phyloP scores from a whole-genome alignment of 768 basidiomycete species.

The Scleroderma bovista region DNA sequence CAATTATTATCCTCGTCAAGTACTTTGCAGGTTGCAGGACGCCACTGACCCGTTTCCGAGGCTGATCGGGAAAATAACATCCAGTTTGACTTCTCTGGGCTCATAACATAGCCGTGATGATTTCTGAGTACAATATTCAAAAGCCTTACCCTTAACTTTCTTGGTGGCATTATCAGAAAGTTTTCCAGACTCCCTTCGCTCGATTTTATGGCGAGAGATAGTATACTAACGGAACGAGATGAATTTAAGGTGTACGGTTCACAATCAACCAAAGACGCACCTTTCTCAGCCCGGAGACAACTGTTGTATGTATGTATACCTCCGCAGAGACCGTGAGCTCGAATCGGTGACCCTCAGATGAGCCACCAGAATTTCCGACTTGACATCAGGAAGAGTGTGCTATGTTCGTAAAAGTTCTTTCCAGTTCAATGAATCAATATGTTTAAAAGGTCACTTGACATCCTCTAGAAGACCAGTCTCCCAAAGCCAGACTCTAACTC shows the following conservation, averaged over 20 bases:
- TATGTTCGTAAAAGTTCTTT: not conserved
- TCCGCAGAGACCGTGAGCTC: constrained; percentile 63
- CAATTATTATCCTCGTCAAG: constrained; percentile 62
- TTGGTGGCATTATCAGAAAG: constrained; percentile 39
- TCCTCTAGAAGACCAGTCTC: no score
- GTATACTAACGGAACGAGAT: constrained; percentile 32
- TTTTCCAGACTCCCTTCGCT: constrained; percentile 41
- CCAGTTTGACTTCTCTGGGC: constrained; percentile 69
- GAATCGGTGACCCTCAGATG: constrained; percentile 16
- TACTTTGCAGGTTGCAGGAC: constrained; percentile 66
- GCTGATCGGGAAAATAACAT: constrained; percentile 50
- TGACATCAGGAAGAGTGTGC: not conserved
- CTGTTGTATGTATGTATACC: constrained; percentile 49
- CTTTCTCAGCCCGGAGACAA: constrained; percentile 49
- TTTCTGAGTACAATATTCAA: not conserved
- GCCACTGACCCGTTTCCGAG: constrained; percentile 58
- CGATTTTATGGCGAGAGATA: constrained; percentile 46
- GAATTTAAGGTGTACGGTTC: constrained; percentile 6
- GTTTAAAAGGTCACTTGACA: no score
- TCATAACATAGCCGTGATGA: not conserved
- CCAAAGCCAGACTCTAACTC: no score
- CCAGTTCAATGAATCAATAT: no score
- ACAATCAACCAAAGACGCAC: constrained; percentile 30
- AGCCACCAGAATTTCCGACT: not conserved
- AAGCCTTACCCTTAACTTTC: constrained; percentile 55